Percentiles rank a stretch among this genome's conserved stretches.
These are phyloP conservation scores for Boletus sp. DNA, from an alignment of 768 basidiomycete species.

Conservation along the genomic window DNA sequence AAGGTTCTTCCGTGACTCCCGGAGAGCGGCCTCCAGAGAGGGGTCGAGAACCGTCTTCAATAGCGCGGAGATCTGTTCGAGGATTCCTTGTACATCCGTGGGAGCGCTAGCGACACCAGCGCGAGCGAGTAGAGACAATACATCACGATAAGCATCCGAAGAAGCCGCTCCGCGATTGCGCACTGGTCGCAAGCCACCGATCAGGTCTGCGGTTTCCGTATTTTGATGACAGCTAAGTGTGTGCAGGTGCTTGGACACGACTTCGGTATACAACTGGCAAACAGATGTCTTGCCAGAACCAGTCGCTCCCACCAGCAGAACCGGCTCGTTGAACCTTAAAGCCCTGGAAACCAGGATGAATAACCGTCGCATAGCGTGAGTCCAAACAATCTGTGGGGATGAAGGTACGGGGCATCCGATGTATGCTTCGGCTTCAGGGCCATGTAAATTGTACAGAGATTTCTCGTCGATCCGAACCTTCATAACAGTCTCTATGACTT, in stretches of 20 bases:
- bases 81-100: constrained; percentile 27
- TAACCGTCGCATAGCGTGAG: constrained; percentile 86
- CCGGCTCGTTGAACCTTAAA: constrained; percentile 87
- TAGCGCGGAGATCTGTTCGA: constrained; percentile 21
- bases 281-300: constrained; percentile 98
- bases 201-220: constrained; percentile 95
- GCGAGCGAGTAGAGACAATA: constrained; percentile 38
- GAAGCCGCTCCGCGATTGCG: constrained; percentile 66
- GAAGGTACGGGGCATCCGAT: constrained; percentile 56
- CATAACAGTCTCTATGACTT: constrained; percentile 88
- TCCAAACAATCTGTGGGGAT: constrained; percentile 75
- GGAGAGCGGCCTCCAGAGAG: constrained; percentile 34
- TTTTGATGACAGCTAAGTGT: constrained; percentile 96
- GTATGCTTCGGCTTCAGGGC: constrained; percentile 43
- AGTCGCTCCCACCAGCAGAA: constrained; percentile 94
- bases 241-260: constrained; percentile 56
- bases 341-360: constrained; percentile 85
- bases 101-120: constrained; percentile 35
- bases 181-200: constrained; percentile 88
- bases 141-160: constrained; percentile 49
- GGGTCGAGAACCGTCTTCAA: constrained; percentile 31
- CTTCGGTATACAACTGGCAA: constrained; percentile 83
- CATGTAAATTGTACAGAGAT: constrained; percentile 61
- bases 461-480: constrained; percentile 78
- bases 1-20: constrained; percentile 44